Evolutionary conservation across 2,329 filamentous ascomycete species (phyloP), one percentile per base, ranked within the genome.

Genomic region (Orbilia quercus): DNA sequence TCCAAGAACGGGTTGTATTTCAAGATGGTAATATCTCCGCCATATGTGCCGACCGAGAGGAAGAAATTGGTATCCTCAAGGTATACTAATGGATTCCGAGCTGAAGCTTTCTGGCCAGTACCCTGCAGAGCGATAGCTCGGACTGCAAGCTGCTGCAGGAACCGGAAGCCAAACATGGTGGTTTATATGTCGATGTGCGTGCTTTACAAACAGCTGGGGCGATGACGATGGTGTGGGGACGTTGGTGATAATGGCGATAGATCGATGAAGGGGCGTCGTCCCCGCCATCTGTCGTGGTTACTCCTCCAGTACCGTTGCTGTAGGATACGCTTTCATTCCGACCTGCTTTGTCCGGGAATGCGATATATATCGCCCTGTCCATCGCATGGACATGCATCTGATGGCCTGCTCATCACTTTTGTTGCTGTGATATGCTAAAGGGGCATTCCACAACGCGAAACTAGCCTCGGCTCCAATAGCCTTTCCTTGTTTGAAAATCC

Each of bases 11-110:
- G 60, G 25, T 66, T 59, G 31, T 60, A 73, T 31, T 73, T 73
- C n/a, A 73, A 18, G 25, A 73, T 66, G 11, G 60, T 34, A 11
- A 73, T 73, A 50, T 66, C 54, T 7, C 69, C 69, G 11, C 53
- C 58, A 25, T 66, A 60, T 6, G 60, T 42, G 18, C 69, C 69
- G 18, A 73, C 60, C 1, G 69, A 73, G 14, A 73, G 55, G 11
- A 73, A 18, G 9, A 38, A 28, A 34, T 54, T 48, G 3, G 18
- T 51, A 7, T 64, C 42, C n/a, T 54, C 34, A 11, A 50, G 16
- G n/a, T 59, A 44, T 23, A 22, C 34, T 2, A 57, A 45, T 12
- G 45, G 12, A 18, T 58, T 50, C 14, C 18, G 31, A n/a, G 38
- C 23, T 14, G 54, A 14, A 9, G 51, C 23, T n/a, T 40, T 42